Base-by-base conservation (phyloP, 208 protist species). In the Herpetomonas samuelpessoai region DNA sequence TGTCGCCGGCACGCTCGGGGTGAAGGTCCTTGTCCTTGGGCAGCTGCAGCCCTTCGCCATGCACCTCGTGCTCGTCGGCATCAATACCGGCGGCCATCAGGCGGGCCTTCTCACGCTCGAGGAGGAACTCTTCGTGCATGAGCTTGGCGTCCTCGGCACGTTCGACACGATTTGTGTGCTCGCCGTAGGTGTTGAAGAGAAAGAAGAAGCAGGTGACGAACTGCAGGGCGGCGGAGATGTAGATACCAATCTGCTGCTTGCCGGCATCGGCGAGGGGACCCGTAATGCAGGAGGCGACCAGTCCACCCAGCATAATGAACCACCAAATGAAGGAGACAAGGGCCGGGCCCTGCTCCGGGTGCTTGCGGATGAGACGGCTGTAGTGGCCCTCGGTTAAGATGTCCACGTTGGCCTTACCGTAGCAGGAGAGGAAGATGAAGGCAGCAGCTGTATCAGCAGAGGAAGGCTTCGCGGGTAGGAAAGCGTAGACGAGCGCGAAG, bases 381-480 rank as follows among this genome's bases (percentile, higher is more conserved):
- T 92, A 92, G 58, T 83, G 79, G 25, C 85, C 85, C 61, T 92
- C 71, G 3, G 79, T 83, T 4, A 92, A 72, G 46, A 89, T 85
- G 57, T 92, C 85, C 46, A 92, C 65, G 55, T 83, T 85, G 21
- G 79, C 75, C 62, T 79, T 86, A 45, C 76, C 66, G 44, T 69
- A 87, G 24, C 47, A 54, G 14, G 67, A 74, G 18, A 88, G 56
- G 56, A 88, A 87, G 62, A 87, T 66, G 28, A 88, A 68, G 18
- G 57, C 73, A 16, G 30, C 58, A 3, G 63, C 81, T 3, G 62
- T 55, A 18, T 76, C 44, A 21, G 73, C 81, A 46, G 69, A 76
- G 14, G 62, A 58, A 28, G 27, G 26, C 59, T 66, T 75, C 16
- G 51, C 52, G 9, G 85, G 81, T 7, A 87, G 67, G 2, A 80